These are phyloP conservation scores for rapeseed (Brassica napus) DNA, from an alignment of 345 rosid species.

Conservation along the genomic window DNA sequence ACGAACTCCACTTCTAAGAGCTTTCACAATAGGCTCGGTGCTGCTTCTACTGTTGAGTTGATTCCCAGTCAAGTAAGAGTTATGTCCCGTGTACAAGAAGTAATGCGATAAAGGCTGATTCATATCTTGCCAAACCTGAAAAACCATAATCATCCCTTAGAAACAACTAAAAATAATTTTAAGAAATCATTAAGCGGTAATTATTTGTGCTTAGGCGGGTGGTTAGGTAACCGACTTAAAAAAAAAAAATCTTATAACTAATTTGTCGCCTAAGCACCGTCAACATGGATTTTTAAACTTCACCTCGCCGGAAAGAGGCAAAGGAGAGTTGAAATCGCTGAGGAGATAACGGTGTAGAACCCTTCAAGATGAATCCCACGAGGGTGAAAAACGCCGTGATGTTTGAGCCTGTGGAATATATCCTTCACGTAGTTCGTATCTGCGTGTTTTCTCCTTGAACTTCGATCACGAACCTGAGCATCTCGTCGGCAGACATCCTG, in stretches of 20 bases:
- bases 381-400: conserved; percentile 37
- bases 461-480: conserved; percentile 58
- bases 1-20: conserved; percentile 64
- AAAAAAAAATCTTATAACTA: no score
- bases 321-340: conserved; percentile 49
- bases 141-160: background rate
- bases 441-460: conserved; percentile 59
- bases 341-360: conserved; percentile 39
- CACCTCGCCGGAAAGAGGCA: conserved; percentile 35
- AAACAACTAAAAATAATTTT: background rate
- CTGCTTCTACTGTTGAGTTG: conserved; percentile 69
- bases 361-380: conserved; percentile 59
- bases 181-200: no score
- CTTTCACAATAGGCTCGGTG: conserved; percentile 55
- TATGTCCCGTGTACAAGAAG: conserved; percentile 81
- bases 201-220: no score
- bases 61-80: conserved; percentile 86
- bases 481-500: conserved; percentile 52
- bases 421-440: conserved; percentile 53
- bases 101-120: conserved; percentile 71
- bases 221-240: no score
- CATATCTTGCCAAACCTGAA: conserved; percentile 76
- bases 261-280: no score
- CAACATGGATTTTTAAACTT: background rate
- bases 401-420: conserved; percentile 46